Conservation (phyloP, 2,329 filamentous ascomycete genomes). For the Didymella lethalis region DNA sequence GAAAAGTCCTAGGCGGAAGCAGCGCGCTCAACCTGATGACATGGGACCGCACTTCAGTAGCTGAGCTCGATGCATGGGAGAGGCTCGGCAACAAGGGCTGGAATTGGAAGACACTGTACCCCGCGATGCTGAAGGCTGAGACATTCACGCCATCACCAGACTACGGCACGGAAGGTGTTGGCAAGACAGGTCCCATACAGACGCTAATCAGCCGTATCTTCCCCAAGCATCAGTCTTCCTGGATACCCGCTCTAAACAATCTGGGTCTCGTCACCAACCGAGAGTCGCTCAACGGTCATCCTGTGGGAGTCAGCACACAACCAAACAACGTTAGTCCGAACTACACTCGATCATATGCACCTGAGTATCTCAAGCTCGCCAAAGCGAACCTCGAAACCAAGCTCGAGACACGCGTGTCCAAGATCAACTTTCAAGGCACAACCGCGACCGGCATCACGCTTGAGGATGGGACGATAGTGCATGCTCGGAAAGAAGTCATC, state of each 20-base stretch:
- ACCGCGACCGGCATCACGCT: constrained; percentile 46
- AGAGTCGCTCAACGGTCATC: constrained; percentile 60
- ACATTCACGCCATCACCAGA: constrained; percentile 38
- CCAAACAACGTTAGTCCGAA: constrained; percentile 59
- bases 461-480: constrained; percentile 40
- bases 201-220: constrained; percentile 54
- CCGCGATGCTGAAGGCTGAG: constrained; percentile 46
- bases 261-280: constrained; percentile 54
- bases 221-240: constrained; percentile 55
- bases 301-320: constrained; percentile 60
- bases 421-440: constrained; percentile 48
- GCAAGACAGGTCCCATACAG: constrained; percentile 42
- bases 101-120: constrained; percentile 44
- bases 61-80: constrained; percentile 47
- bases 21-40: constrained; percentile 55
- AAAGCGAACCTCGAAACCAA: constrained; percentile 55
- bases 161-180: constrained; percentile 42
- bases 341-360: constrained; percentile 60
- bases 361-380: constrained; percentile 55
- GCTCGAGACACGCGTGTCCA: constrained; percentile 50
- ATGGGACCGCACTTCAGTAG: constrained; percentile 41
- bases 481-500: constrained; percentile 41
- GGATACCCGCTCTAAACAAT: constrained; percentile 57
- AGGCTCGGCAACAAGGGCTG: constrained; percentile 43
- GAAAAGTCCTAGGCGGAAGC: constrained; percentile 59